These are phyloP conservation scores for Aureobasidium sp. DNA, from an alignment of 2,329 filamentous ascomycete genomes.

Conservation along the genomic window DNA sequence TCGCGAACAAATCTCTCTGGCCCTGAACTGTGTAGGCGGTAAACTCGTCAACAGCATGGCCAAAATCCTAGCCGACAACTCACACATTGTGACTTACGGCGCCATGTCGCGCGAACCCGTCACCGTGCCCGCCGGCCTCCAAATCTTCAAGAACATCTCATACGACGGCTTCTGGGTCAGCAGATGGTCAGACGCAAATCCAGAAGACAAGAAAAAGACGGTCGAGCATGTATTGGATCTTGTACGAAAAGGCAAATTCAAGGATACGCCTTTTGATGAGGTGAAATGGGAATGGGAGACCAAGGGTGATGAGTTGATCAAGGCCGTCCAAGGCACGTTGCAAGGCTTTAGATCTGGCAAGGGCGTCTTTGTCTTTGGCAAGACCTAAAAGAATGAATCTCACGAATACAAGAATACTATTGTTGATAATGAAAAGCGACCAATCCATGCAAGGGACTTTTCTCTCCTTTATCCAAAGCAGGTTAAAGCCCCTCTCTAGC, in stretches of 20 bases:
- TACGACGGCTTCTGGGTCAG: conserved; percentile 96
- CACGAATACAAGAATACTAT: background rate
- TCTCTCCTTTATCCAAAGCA: too few species aligned
- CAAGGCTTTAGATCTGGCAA: conserved; percentile 82
- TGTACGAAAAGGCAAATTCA: conserved; percentile 68
- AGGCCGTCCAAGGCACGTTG: conserved; percentile 75
- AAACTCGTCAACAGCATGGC: conserved; percentile 74
- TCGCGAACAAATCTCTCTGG: conserved; percentile 66
- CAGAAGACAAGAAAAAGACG: conserved; percentile 66
- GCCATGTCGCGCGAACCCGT: conserved; percentile 90
- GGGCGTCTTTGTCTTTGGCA: conserved; percentile 76
- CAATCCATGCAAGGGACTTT: too few species aligned
- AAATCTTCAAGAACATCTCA: conserved; percentile 88
- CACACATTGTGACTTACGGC: conserved; percentile 84
- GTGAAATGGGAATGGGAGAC: conserved; percentile 80
- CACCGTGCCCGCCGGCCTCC: conserved; percentile 67
- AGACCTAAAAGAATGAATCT: conserved; percentile 28
- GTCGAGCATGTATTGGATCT: conserved; percentile 78
- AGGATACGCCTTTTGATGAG: conserved; percentile 74
- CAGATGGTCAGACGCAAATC: conserved; percentile 73
- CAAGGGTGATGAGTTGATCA: conserved; percentile 58
- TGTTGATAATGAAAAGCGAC: background rate
- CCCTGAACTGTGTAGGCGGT: conserved; percentile 89
- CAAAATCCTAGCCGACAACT: conserved; percentile 59
- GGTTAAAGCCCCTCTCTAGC: too few species aligned